Conservation (phyloP, 805 yeast genomes). For the Tetrapisispora taiwanensis region DNA sequence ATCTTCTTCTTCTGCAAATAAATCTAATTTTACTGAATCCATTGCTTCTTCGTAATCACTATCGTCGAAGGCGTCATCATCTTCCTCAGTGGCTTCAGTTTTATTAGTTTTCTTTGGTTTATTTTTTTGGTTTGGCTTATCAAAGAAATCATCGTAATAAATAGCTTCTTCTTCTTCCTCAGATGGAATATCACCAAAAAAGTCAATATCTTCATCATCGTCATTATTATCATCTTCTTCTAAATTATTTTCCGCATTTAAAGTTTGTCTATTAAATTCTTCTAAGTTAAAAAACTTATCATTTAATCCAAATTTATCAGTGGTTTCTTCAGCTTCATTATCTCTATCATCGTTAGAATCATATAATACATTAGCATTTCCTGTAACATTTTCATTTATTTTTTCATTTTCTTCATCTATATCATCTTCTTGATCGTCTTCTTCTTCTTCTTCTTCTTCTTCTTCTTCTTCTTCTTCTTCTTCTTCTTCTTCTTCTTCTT, state of each 20-base stretch:
- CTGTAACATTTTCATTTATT: slow-evolving; percentile 21
- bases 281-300: slow-evolving; percentile 81
- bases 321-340: slow-evolving; percentile 10
- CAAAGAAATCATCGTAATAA: slow-evolving; percentile 61
- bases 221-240: slow-evolving; percentile 32
- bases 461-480: background rate
- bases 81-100: slow-evolving; percentile 17
- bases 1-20: slow-evolving; percentile 39
- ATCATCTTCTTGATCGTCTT: background rate
- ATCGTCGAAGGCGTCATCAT: slow-evolving; percentile 38
- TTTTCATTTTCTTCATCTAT: slow-evolving; percentile 11
- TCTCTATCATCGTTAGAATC: background rate
- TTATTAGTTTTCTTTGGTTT: slow-evolving; percentile 3
- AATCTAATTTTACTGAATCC: slow-evolving; percentile 51
- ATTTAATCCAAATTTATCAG: slow-evolving; percentile 59
- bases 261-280: slow-evolving; percentile 66
- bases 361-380: slow-evolving; percentile 4
- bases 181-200: slow-evolving; percentile 42
- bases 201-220: slow-evolving; percentile 43
- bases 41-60: slow-evolving; percentile 54
- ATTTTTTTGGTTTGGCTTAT: slow-evolving; percentile 22
- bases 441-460: background rate
- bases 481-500: slow-evolving; percentile 13
- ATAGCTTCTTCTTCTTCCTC: slow-evolving; percentile 46
- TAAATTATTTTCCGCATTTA: slow-evolving; percentile 45